A percentile compares a stretch with the other conserved stretches of the same genome.
phyloP scores from a whole-genome alignment of 257 asterid species.

The Solanum paucissectum region DNA sequence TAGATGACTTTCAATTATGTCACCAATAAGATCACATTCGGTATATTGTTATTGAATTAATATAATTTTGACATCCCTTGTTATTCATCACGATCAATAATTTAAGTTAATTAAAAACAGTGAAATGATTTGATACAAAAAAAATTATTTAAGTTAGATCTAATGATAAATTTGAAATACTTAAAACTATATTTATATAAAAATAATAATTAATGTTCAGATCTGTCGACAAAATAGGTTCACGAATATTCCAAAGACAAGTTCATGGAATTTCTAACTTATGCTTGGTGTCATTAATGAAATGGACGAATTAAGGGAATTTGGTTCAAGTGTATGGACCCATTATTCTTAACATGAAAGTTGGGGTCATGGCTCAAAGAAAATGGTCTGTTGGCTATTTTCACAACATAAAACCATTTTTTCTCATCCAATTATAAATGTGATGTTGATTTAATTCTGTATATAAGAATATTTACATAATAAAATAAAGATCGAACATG shows the following conservation, averaged over 20 bases:
- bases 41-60: too few species aligned
- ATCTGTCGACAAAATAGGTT: neutral
- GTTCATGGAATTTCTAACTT: neutral
- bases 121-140: neutral
- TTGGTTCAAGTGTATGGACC: neutral
- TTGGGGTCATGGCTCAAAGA: neutral
- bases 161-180: neutral
- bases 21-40: too few species aligned
- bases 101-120: neutral
- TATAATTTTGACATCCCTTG: neutral
- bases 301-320: neutral
- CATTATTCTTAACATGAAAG: constrained; percentile 2
- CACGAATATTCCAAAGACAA: neutral
- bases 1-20: too few species aligned
- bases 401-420: neutral
- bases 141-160: neutral
- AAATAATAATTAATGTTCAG: too few species aligned
- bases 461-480: neutral
- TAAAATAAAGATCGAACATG: neutral
- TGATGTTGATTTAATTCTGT: neutral
- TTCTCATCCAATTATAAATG: neutral
- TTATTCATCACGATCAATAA: neutral
- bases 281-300: neutral
- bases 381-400: constrained; percentile 9
- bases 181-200: neutral